Percentiles rank a stretch among this genome's conserved stretches.
phyloP scores from a whole-genome alignment of 805 yeast species.

The Wickerhamomyces strasburgensis region DNA sequence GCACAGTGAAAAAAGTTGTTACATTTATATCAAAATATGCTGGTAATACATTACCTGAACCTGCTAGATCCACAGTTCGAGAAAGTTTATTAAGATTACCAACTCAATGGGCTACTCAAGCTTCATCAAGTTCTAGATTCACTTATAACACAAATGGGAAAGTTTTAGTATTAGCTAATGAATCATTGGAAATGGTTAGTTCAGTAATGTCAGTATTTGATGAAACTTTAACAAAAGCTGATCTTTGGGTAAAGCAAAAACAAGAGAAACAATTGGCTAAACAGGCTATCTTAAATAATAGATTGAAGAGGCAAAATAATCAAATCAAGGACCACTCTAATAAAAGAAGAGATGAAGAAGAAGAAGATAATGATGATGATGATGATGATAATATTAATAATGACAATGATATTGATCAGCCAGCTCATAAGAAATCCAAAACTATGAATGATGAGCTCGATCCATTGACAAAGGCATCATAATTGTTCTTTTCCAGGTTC shows the following conservation, averaged over 20 bases:
- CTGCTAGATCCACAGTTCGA: slow-evolving; percentile 75
- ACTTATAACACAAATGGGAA: slow-evolving; percentile 51
- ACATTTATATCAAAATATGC: slow-evolving; percentile 81
- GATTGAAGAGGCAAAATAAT: slow-evolving; percentile 12
- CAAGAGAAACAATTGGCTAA: slow-evolving; percentile 32
- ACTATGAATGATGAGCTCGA: no score
- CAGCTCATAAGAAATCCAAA: no score
- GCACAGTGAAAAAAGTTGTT: slow-evolving; percentile 85
- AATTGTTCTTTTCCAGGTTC: no score
- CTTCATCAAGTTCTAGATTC: slow-evolving; percentile 13
- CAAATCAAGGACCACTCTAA: background rate
- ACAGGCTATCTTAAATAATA: slow-evolving; percentile 24
- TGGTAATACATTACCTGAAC: slow-evolving; percentile 68
- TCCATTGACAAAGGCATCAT: no score
- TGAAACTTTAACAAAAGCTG: slow-evolving; percentile 80
- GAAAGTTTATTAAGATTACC: slow-evolving; percentile 76
- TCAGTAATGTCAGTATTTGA: slow-evolving; percentile 81
- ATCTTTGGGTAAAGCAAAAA: slow-evolving; percentile 64
- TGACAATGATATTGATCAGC: background rate
- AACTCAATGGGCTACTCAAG: slow-evolving; percentile 53
- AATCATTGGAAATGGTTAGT: slow-evolving; percentile 77
- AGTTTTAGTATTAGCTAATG: slow-evolving; percentile 78
- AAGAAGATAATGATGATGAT: background rate
- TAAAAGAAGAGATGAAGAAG: no score
- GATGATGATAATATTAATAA: slow-evolving; percentile 1